Conservation (phyloP, 805 yeast genomes). For the Kodamaea nitidulidarum region DNA sequence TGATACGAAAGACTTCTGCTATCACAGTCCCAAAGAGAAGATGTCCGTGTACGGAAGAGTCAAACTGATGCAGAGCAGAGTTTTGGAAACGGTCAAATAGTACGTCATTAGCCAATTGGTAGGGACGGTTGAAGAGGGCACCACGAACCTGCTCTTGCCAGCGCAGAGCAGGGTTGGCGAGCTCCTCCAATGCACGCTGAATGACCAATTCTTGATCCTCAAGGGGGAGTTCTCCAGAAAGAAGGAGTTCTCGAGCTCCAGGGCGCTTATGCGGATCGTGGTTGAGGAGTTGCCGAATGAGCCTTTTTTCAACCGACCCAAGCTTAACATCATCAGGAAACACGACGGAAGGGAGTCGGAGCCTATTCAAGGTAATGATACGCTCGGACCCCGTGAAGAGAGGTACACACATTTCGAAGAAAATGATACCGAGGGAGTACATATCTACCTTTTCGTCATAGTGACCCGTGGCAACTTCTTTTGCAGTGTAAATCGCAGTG, state of each 20-base stretch:
- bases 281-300: conserved; percentile 62
- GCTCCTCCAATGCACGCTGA: conserved; percentile 77
- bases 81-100: conserved; percentile 58
- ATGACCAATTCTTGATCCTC: conserved; percentile 88
- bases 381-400: conserved; percentile 94
- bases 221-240: conserved; percentile 81
- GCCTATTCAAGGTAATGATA: conserved; percentile 59
- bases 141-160: conserved; percentile 93
- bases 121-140: conserved; percentile 79
- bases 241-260: conserved; percentile 67
- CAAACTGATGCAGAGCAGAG: conserved; percentile 22
- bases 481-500: conserved; percentile 88
- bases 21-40: conserved; percentile 59
- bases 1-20: conserved; percentile 56
- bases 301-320: conserved; percentile 54
- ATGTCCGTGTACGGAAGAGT: conserved; percentile 38
- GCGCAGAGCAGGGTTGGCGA: conserved; percentile 87
- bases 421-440: conserved; percentile 91
- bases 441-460: conserved; percentile 94
- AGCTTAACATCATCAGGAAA: conserved; percentile 65
- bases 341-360: conserved; percentile 55
- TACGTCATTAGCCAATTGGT: conserved; percentile 78
- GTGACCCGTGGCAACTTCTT: conserved; percentile 74
- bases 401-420: conserved; percentile 89
- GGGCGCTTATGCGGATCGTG: conserved; percentile 82